A percentile compares a stretch with the other conserved stretches of the same genome.
These are phyloP conservation scores for Tephrocybe sp. DNA, from an alignment of 768 basidiomycete genomes.

Conservation along the genomic window DNA sequence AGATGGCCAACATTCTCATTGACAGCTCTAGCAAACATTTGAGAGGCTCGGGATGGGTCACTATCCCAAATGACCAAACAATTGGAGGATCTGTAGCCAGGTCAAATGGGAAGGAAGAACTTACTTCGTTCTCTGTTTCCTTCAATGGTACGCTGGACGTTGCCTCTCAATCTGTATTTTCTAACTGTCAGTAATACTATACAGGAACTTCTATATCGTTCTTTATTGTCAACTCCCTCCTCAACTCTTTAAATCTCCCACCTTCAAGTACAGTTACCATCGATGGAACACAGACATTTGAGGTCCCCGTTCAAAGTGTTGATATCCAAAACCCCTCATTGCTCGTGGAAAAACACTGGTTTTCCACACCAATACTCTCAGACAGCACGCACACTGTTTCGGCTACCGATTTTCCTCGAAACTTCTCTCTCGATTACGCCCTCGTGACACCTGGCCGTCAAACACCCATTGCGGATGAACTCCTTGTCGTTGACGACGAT, in stretches of 20 bases:
- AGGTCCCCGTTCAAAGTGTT: not conserved
- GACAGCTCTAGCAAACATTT: not conserved
- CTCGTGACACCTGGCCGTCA: not conserved
- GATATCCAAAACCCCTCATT: not conserved
- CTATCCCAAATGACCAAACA: not conserved
- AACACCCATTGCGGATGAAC: not conserved
- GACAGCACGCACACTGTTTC: not conserved
- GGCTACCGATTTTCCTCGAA: not conserved
- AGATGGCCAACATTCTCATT: not conserved
- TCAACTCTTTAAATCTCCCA: not conserved
- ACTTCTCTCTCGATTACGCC: not conserved
- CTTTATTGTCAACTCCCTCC: not conserved
- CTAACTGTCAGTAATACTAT: not conserved
- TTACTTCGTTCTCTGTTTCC: not conserved
- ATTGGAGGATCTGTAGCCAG: not conserved
- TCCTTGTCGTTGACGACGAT: not conserved
- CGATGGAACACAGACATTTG: not conserved
- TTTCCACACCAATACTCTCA: not conserved
- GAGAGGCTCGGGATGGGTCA: not conserved
- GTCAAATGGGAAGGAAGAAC: not conserved
- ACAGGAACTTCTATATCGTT: not conserved
- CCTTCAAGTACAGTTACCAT: not conserved
- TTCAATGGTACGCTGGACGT: not conserved
- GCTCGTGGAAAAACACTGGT: not conserved
- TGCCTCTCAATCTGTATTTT: too few species aligned